Conservation (phyloP, 192 early-diverging fungal genomes). For the Gaertneriomyces semiglobifer region DNA sequence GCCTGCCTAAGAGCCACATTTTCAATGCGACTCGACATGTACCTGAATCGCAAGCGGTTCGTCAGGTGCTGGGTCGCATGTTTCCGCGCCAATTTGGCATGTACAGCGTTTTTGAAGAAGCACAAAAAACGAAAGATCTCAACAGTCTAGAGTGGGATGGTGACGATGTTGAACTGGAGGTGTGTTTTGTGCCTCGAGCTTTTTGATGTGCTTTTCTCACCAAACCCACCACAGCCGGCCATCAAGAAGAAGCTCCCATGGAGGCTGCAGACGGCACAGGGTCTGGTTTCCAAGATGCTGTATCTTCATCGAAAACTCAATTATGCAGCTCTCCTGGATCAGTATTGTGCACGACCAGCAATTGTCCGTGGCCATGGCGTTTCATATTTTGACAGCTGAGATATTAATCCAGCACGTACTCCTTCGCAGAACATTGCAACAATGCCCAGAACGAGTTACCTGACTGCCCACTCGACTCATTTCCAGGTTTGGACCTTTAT, state of each 20-base stretch:
- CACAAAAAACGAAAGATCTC: neutral
- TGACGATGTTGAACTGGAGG: neutral
- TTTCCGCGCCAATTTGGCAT: conserved; percentile 17
- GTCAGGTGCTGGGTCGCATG: neutral
- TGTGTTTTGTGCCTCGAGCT: neutral
- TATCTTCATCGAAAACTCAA: conserved; percentile 27
- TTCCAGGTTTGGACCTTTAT: no score
- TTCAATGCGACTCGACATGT: neutral
- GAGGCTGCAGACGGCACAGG: conserved; percentile 23
- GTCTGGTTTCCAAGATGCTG: conserved; percentile 21
- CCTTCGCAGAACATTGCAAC: no score
- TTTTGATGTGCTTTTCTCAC: neutral
- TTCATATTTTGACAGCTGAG: no score
- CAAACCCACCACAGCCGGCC: neutral
- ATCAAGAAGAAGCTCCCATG: conserved; percentile 20
- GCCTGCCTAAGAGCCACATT: conserved; percentile 33
- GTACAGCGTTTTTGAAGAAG: neutral
- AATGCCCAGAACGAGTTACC: no score
- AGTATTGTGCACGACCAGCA: conserved; percentile 27
- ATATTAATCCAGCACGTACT: no score
- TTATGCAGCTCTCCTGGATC: conserved; percentile 30
- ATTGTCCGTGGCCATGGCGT: no score
- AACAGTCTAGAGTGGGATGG: neutral
- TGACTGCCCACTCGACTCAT: no score
- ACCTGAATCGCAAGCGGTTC: neutral